Base-by-base conservation (phyloP, 2,329 filamentous ascomycete genomes). In the Alternaria brassicicola region DNA sequence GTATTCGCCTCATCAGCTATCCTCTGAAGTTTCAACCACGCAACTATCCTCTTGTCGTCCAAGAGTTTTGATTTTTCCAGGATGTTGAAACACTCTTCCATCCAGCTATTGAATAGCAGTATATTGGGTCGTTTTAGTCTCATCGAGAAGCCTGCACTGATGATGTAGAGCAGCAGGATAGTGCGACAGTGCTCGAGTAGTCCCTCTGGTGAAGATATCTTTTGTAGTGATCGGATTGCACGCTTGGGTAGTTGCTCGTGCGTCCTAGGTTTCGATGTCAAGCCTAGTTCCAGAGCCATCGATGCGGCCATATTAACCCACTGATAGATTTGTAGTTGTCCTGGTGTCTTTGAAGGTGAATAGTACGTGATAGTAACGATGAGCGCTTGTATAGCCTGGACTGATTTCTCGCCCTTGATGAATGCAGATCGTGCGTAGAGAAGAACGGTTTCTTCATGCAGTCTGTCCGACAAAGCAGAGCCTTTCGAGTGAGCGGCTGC, bases 1-100 rank as follows among this genome's bases (percentile, higher is more conserved):
- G 72, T 75, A 23, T 74, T 72, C 4, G 74, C 72, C 60, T 77
- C 75, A 46, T 77, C 75, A 8, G 73, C 72, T 31, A 76, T 76
- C 19, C 74, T 64, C 56, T 77, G 74, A 4, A 77, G 61, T 41
- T 71, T 70, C 12, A 76, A 43, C 67, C 66, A 75, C 5, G 74
- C 72, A 2, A 73, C 55, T 6, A 71, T 64, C 17, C 70, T 62
- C 30, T 68, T 67, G 28, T 77, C 75, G 6, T 72, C 66, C n/a
- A 72, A 57, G 0, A 68, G 42, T 3, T 70, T 69, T 2, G 74
- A 76, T 45, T 74, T 75, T 23, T 71, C 64, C 2, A 77, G 66
- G 35, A 77, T 62, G 2, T 56, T 57, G 36, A 70, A 46, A 38
- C 72, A 75, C 46, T 77, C 75, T 43, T 70, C 71, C 74, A 77